These are phyloP conservation scores for Cymodocea nodosa DNA, from an alignment of 116 monocot species.

Conservation along the genomic window DNA sequence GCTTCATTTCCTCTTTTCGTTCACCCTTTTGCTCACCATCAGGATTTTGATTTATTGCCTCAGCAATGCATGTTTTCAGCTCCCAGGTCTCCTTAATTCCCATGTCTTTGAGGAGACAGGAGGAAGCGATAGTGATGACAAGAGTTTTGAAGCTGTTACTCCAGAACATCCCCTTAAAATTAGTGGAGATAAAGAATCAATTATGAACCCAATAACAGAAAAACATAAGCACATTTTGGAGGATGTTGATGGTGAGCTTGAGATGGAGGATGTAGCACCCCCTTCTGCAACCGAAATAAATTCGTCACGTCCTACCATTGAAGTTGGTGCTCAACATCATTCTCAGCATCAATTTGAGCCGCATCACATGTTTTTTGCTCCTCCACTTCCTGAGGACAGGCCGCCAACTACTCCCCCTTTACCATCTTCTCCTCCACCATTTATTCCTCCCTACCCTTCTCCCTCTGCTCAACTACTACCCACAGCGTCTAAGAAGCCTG, in stretches of 20 bases:
- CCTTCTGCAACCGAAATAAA: conserved; percentile 29
- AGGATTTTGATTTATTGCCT: not conserved
- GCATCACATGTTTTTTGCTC: conserved; percentile 25
- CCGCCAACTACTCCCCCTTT: conserved; percentile 94
- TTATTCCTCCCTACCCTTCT: conserved; percentile 8
- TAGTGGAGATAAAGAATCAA: conserved; percentile 14
- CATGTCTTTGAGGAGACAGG: conserved; percentile 51
- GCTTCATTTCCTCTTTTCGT: not conserved
- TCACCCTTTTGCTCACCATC: not conserved
- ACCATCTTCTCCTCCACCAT: conserved; percentile 76
- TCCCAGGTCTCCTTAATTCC: conserved; percentile 49
- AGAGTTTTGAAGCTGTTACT: conserved; percentile 66
- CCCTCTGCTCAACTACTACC: conserved; percentile 5
- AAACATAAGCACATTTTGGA: conserved; percentile 69
- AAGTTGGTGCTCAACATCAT: conserved; percentile 4
- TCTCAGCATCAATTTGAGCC: conserved; percentile 17
- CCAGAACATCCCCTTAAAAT: conserved; percentile 40
- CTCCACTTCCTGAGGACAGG: conserved; percentile 70
- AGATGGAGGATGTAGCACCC: conserved; percentile 97
- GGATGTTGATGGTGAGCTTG: conserved; percentile 97
- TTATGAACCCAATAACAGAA: conserved; percentile 9
- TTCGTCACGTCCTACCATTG: conserved; percentile 17
- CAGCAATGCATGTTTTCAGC: conserved; percentile 88
- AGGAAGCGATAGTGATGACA: conserved; percentile 52
- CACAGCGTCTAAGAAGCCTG: conserved; percentile 3